Evolutionary conservation across 1,139 yeast species (phyloP).

Genomic region (Nakaseomyces kungkrabaensis): DNA sequence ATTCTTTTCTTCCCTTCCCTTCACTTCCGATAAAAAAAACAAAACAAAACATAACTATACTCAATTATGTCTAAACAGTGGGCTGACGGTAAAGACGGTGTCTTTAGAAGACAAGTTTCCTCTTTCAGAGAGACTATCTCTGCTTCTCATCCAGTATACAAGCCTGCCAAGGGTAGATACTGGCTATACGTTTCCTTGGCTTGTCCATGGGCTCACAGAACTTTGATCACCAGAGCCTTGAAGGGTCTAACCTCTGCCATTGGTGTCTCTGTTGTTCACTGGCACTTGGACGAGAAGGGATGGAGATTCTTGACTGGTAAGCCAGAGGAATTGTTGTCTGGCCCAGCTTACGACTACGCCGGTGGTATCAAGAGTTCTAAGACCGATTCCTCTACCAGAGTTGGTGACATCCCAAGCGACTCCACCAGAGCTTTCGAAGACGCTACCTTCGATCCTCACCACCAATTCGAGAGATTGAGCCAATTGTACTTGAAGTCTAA

Average conservation of each 20-base stretch:
- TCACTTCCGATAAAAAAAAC: background rate
- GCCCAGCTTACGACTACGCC: slow-evolving; percentile 9
- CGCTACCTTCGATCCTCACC: slow-evolving; percentile 51
- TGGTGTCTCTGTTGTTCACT: slow-evolving; percentile 72
- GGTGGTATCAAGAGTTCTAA: slow-evolving; percentile 20
- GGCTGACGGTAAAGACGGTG: slow-evolving; percentile 24
- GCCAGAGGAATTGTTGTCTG: slow-evolving; percentile 34
- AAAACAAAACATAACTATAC: background rate
- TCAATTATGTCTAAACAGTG: slow-evolving; percentile 23
- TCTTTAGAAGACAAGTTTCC: slow-evolving; percentile 28
- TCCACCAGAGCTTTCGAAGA: slow-evolving; percentile 20
- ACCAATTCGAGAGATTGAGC: slow-evolving; percentile 51
- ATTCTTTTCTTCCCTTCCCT: too few species aligned
- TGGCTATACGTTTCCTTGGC: slow-evolving; percentile 82
- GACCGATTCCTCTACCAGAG: slow-evolving; percentile 10
- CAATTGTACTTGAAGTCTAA: slow-evolving; percentile 69
- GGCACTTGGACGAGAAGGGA: slow-evolving; percentile 77
- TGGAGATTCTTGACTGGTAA: slow-evolving; percentile 60
- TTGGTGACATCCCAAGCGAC: slow-evolving; percentile 15
- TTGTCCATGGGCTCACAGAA: slow-evolving; percentile 94
- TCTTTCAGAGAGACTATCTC: slow-evolving; percentile 55
- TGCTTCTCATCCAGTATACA: slow-evolving; percentile 42
- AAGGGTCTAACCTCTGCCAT: slow-evolving; percentile 61
- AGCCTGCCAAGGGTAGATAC: slow-evolving; percentile 70
- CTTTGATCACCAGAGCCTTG: slow-evolving; percentile 62